Evolutionary conservation across 108 stramenopile genomes (phyloP).

Genomic region (Pseudonitzschia delicatissima): DNA sequence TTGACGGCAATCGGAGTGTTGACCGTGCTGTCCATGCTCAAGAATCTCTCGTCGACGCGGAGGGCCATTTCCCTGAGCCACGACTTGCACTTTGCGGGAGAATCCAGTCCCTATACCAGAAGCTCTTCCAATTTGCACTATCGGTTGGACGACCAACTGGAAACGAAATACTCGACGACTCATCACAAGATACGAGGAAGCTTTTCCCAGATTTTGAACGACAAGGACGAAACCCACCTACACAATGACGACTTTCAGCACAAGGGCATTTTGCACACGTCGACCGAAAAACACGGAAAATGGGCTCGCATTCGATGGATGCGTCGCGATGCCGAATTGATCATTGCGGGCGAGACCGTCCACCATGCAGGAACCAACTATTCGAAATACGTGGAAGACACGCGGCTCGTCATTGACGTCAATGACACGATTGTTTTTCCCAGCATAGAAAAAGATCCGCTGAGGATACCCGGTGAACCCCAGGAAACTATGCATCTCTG

Average conservation of each 20-base stretch:
- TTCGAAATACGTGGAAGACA: slow-evolving; percentile 14
- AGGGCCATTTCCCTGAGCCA: background rate
- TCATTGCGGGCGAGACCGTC: background rate
- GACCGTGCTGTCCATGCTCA: background rate
- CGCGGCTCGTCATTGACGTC: background rate
- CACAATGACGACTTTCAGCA: slow-evolving; percentile 5
- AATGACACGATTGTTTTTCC: slow-evolving; percentile 6
- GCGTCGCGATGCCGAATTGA: background rate
- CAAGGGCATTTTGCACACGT: background rate
- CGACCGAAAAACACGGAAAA: slow-evolving; percentile 10
- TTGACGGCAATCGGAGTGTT: background rate
- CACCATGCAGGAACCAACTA: slow-evolving; percentile 1
- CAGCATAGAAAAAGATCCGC: background rate
- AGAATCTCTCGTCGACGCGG: background rate
- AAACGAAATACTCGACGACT: background rate
- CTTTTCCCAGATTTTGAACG: slow-evolving; percentile 8
- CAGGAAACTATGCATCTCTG: background rate
- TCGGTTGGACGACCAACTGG: background rate
- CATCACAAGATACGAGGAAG: slow-evolving; percentile 2
- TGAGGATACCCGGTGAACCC: background rate
- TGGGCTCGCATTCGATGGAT: background rate
- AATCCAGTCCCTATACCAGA: no score
- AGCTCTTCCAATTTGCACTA: background rate
- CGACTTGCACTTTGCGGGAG: background rate
- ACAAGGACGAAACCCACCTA: background rate